Conservation (phyloP, 2,329 filamentous ascomycete species). For the Polychaeton citri region DNA sequence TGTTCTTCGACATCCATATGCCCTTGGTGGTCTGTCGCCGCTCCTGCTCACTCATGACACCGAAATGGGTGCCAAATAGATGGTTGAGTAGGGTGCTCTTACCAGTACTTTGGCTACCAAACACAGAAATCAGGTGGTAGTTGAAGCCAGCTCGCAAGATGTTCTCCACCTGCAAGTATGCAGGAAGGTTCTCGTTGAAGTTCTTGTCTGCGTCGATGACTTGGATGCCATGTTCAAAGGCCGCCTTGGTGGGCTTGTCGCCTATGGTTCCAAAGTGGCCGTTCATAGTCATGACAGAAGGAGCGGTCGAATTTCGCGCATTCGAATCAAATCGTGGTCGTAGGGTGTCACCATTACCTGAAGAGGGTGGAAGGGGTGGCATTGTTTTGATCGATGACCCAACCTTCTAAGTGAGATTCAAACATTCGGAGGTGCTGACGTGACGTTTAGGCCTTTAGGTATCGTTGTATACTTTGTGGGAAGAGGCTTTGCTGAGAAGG, state of each 20-base stretch:
- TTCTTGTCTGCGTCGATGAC: constrained; percentile 93
- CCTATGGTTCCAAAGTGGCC: constrained; percentile 62
- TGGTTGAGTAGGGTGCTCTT: constrained; percentile 95
- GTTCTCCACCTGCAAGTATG: constrained; percentile 67
- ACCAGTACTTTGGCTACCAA: constrained; percentile 94
- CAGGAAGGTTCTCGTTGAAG: constrained; percentile 78
- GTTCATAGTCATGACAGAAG: constrained; percentile 46
- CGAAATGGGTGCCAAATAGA: constrained; percentile 90
- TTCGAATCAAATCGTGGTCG: background rate
- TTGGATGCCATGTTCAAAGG: constrained; percentile 89
- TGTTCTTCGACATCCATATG: constrained; percentile 99
- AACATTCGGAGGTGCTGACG: too few species aligned
- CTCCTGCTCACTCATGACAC: constrained; percentile 92
- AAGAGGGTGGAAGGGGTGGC: background rate
- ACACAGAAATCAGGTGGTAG: constrained; percentile 98
- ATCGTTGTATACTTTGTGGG: too few species aligned
- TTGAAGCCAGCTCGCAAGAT: constrained; percentile 89
- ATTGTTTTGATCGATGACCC: too few species aligned
- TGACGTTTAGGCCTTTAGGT: too few species aligned
- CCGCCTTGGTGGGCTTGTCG: constrained; percentile 51
- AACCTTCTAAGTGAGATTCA: too few species aligned
- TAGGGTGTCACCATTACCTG: background rate
- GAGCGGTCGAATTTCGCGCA: constrained; percentile 19
- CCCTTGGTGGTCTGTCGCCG: constrained; percentile 95
- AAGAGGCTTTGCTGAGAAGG: too few species aligned